phyloP scores from a whole-genome alignment of 805 yeast species.

The Candida piceae region DNA sequence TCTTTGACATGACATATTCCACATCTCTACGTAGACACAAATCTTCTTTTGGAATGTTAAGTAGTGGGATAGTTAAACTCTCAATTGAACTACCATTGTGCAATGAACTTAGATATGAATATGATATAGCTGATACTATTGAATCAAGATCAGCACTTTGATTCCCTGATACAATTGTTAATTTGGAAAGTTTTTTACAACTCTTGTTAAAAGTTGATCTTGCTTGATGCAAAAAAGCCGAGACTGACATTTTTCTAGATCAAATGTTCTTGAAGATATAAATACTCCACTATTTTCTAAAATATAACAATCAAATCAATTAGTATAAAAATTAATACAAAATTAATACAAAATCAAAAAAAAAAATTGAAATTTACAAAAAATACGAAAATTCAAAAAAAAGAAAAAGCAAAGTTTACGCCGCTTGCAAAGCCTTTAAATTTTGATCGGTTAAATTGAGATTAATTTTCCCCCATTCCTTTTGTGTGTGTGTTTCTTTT shows the following conservation, averaged over 20 bases:
- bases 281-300: too few relatives aligned
- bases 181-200: background rate
- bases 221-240: constrained; percentile 2
- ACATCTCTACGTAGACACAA: constrained; percentile 70
- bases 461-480: background rate
- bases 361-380: too few relatives aligned
- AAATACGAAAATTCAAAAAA: too few relatives aligned
- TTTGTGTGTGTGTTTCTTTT: background rate
- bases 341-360: too few relatives aligned
- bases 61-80: constrained; percentile 53
- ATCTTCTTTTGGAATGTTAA: constrained; percentile 68
- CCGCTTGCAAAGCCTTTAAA: too few relatives aligned
- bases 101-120: constrained; percentile 51
- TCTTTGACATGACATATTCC: constrained; percentile 41
- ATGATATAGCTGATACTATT: constrained; percentile 67
- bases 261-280: background rate
- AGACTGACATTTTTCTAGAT: background rate
- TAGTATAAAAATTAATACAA: too few relatives aligned
- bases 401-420: too few relatives aligned
- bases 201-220: constrained; percentile 3
- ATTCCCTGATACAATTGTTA: constrained; percentile 63
- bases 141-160: constrained; percentile 91
- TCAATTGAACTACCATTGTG: constrained; percentile 14
- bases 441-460: too few relatives aligned
- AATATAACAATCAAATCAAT: too few relatives aligned